These are phyloP conservation scores for Coleophoma crateriformis DNA, from an alignment of 2,329 filamentous ascomycete genomes.

Conservation along the genomic window DNA sequence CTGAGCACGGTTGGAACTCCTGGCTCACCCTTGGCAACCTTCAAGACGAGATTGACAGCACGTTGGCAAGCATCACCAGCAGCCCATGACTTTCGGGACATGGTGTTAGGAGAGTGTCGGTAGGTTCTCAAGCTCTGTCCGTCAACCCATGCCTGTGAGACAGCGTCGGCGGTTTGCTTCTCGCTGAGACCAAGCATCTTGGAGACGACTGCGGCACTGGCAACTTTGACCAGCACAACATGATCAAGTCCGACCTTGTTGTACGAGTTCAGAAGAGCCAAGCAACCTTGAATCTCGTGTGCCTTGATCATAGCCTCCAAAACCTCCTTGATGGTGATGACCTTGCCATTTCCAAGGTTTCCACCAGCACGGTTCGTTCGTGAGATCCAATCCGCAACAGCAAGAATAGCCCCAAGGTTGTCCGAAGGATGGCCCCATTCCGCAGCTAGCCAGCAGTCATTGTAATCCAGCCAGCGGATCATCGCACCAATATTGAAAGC, in stretches of 20 bases:
- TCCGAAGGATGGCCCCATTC: conserved; percentile 99
- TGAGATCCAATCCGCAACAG: conserved; percentile 95
- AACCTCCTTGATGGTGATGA: conserved; percentile 83
- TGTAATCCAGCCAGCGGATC: conserved; percentile 99
- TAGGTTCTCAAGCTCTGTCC: conserved; percentile 95
- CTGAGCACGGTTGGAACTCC: conserved; percentile 90
- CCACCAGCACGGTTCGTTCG: conserved; percentile 73
- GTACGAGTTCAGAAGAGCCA: conserved; percentile 96
- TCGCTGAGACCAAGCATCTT: conserved; percentile 90
- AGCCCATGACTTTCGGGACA: conserved; percentile 99
- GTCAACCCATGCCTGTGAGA: conserved; percentile 97
- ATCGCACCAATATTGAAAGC: conserved; percentile 99
- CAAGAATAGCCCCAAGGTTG: conserved; percentile 94
- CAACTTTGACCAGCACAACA: conserved; percentile 96
- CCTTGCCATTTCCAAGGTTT: conserved; percentile 82
- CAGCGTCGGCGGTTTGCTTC: conserved; percentile 87
- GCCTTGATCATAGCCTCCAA: conserved; percentile 98
- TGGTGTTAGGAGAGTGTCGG: conserved; percentile 96
- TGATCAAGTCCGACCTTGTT: conserved; percentile 99
- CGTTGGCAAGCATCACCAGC: conserved; percentile 97
- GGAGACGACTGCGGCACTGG: conserved; percentile 86
- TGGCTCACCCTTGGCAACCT: conserved; percentile 86
- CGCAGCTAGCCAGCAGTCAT: conserved; percentile 98
- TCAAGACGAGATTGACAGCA: conserved; percentile 84
- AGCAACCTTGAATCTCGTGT: conserved; percentile 96